Evolutionary conservation across 2,329 filamentous ascomycete species (phyloP).

Genomic region (Xylaria sp.): DNA sequence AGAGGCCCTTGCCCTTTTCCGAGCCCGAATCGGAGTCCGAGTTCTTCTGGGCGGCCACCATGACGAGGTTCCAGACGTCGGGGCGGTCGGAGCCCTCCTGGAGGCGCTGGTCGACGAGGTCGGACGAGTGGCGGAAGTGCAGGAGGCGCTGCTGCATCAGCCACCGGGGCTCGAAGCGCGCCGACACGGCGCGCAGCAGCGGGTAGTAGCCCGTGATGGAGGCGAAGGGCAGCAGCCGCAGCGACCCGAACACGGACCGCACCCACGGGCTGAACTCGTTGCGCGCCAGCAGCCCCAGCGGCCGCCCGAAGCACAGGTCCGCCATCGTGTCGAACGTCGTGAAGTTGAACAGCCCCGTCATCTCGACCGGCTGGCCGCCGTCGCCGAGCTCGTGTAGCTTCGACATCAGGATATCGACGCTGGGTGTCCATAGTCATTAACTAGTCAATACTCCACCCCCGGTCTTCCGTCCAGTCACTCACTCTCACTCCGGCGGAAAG

Average conservation of each 20-base stretch:
- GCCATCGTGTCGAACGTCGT: conserved; percentile 28
- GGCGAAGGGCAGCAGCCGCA: neutral
- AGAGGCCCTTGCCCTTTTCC: conserved; percentile 12
- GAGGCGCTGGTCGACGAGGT: conserved; percentile 33
- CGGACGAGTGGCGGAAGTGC: conserved; percentile 21
- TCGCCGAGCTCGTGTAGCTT: neutral
- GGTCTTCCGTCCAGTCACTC: too few species aligned
- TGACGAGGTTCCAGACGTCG: conserved; percentile 28
- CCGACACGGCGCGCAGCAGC: conserved; percentile 23
- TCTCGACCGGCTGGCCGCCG: conserved; percentile 1
- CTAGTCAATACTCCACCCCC: neutral
- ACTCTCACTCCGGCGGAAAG: too few species aligned
- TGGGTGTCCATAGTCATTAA: neutral
- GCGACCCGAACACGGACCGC: conserved; percentile 10
- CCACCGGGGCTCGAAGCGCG: conserved; percentile 25
- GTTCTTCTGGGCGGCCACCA: conserved; percentile 8
- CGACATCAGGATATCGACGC: conserved; percentile 2
- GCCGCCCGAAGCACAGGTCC: conserved; percentile 24
- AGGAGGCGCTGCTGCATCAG: conserved; percentile 17
- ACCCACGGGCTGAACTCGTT: conserved; percentile 24
- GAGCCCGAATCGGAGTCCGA: too few species aligned
- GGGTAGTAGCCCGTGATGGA: conserved; percentile 4
- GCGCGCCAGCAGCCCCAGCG: conserved; percentile 20
- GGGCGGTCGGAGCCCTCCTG: conserved; percentile 24
- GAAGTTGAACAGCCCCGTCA: conserved; percentile 19